Conservation (phyloP, 805 yeast species). For the Scheffersomyces lignosus region DNA sequence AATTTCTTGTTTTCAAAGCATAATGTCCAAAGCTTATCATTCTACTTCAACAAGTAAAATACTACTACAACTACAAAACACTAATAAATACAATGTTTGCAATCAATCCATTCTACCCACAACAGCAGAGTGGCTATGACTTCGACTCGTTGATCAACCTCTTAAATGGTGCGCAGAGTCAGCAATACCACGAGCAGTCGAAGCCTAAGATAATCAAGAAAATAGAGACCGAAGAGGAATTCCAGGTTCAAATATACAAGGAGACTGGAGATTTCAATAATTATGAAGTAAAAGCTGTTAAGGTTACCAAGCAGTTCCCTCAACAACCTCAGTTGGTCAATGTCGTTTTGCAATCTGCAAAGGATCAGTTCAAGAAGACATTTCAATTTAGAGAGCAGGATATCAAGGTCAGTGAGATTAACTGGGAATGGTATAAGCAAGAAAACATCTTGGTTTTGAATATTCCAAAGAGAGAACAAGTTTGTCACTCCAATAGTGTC, state of each 20-base stretch:
- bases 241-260: slow-evolving; percentile 38
- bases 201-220: slow-evolving; percentile 35
- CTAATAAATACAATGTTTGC: slow-evolving; percentile 4
- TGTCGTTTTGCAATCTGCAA: slow-evolving; percentile 17
- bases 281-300: slow-evolving; percentile 29
- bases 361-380: slow-evolving; percentile 31
- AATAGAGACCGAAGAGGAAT: slow-evolving; percentile 33
- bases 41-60: background rate
- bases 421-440: slow-evolving; percentile 31
- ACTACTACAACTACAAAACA: background rate
- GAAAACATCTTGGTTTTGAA: slow-evolving; percentile 36
- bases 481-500: slow-evolving; percentile 12
- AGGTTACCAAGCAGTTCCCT: slow-evolving; percentile 5
- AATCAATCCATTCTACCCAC: slow-evolving; percentile 30
- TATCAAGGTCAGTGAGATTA: slow-evolving; percentile 31
- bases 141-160: slow-evolving; percentile 12
- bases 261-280: slow-evolving; percentile 31
- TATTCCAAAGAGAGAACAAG: slow-evolving; percentile 30
- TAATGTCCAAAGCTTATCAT: no score
- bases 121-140: slow-evolving; percentile 3
- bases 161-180: slow-evolving; percentile 7
- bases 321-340: slow-evolving; percentile 11
- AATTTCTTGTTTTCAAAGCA: background rate
- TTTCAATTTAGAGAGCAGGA: slow-evolving; percentile 31
- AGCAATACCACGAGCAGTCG: slow-evolving; percentile 12